phyloP scores from a whole-genome alignment of 116 monocot species.

The Dioscorea cayenensis region DNA sequence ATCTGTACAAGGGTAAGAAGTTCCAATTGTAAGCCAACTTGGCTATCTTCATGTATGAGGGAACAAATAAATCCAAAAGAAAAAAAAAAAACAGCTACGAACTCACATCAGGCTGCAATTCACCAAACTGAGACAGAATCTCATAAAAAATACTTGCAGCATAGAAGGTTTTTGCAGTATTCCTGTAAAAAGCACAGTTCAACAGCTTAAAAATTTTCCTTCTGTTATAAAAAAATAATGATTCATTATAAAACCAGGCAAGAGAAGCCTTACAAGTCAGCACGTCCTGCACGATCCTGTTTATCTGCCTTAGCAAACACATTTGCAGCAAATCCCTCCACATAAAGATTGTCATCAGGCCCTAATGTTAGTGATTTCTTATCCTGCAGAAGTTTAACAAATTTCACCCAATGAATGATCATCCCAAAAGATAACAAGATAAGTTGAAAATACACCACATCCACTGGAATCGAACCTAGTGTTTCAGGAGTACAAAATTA shows the following conservation, averaged over 20 bases:
- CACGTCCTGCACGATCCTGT: slow-evolving; percentile 88
- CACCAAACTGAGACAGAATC: slow-evolving; percentile 81
- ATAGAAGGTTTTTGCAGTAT: slow-evolving; percentile 98
- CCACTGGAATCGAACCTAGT: too few relatives aligned
- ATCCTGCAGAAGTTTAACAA: slow-evolving; percentile 39
- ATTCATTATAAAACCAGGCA: not conserved
- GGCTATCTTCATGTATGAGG: not conserved
- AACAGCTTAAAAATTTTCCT: not conserved
- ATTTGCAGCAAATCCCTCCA: slow-evolving; percentile 96
- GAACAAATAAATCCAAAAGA: not conserved
- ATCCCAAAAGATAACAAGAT: not conserved
- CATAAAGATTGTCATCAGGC: slow-evolving; percentile 76
- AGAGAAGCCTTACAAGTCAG: slow-evolving; percentile 56
- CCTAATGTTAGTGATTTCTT: slow-evolving; percentile 74
- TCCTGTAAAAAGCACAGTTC: slow-evolving; percentile 43
- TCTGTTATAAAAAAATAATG: not conserved
- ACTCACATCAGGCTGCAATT: slow-evolving; percentile 80
- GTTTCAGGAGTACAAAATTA: too few relatives aligned
- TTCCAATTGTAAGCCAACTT: slow-evolving; percentile 1
- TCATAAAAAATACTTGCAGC: slow-evolving; percentile 95
- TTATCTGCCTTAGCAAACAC: slow-evolving; percentile 97
- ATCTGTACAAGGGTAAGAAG: slow-evolving; percentile 30
- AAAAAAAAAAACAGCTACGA: not conserved
- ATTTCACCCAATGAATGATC: not conserved
- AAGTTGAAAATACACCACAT: too few relatives aligned